A percentile compares a stretch with the other conserved stretches of the same genome.
Evolutionary conservation across 495 filamentous ascomycete genomes (phyloP).

Genomic region (Penicillium desertorum): DNA sequence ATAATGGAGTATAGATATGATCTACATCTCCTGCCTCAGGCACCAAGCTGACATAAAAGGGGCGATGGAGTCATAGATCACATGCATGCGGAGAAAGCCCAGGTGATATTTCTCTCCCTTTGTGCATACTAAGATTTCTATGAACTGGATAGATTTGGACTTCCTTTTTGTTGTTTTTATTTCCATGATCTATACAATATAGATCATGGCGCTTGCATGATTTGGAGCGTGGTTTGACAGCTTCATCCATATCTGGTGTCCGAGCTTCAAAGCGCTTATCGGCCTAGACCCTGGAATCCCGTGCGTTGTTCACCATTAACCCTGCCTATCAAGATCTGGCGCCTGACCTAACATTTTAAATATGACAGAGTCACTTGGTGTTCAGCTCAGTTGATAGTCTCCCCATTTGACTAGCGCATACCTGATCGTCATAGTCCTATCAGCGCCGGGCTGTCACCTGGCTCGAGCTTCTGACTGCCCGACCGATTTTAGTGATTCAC

Average conservation of each 20-base stretch:
- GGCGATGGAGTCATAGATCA: constrained; percentile 8
- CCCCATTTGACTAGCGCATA: constrained; percentile 26
- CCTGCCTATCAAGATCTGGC: neutral
- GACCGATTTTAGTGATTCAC: constrained; percentile 11
- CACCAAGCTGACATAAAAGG: neutral
- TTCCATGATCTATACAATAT: neutral
- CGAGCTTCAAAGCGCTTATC: constrained; percentile 27
- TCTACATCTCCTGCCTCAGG: neutral
- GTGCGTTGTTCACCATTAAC: constrained; percentile 10
- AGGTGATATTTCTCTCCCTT: constrained; percentile 7
- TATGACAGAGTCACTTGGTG: constrained; percentile 22
- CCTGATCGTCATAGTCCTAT: constrained; percentile 22
- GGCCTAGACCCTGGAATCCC: constrained; percentile 8
- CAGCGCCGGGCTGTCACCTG: constrained; percentile 28
- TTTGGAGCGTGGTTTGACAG: constrained; percentile 15
- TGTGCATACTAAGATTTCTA: constrained; percentile 1
- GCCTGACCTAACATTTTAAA: constrained; percentile 16
- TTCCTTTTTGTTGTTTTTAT: neutral
- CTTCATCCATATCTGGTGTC: constrained; percentile 21
- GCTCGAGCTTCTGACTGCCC: constrained; percentile 17
- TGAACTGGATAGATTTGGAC: neutral
- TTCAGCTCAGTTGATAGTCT: constrained; percentile 1
- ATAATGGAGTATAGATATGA: neutral
- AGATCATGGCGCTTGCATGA: constrained; percentile 8
- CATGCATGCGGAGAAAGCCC: constrained; percentile 5